Percentiles rank a stretch among this genome's conserved stretches.
These are phyloP conservation scores for Saccharomycopsis crataegensis DNA, from an alignment of 1,139 yeast species.

Conservation along the genomic window DNA sequence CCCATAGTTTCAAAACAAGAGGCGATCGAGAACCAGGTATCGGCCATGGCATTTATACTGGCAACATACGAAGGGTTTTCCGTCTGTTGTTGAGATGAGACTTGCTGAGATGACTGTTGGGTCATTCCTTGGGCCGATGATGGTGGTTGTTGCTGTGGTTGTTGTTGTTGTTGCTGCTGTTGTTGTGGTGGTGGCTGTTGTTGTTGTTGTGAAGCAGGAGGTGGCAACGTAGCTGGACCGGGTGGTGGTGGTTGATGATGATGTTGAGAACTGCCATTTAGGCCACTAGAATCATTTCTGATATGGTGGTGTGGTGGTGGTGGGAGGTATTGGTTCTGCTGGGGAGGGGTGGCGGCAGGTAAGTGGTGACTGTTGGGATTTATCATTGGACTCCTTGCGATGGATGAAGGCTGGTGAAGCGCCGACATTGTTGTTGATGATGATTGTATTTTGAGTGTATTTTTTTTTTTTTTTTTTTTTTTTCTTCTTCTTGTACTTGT, in stretches of 20 bases:
- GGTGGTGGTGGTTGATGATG: not conserved
- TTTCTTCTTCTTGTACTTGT: too few species aligned
- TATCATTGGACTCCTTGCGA: too few species aligned
- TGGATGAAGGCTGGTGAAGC: too few species aligned
- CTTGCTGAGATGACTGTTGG: slow-evolving; percentile 3
- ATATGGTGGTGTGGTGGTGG: too few species aligned
- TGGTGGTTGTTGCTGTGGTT: slow-evolving; percentile 20
- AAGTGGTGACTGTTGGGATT: too few species aligned
- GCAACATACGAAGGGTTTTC: slow-evolving; percentile 13
- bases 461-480: too few species aligned
- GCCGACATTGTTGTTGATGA: too few species aligned
- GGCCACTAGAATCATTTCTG: too few species aligned
- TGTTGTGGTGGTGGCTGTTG: slow-evolving; percentile 11
- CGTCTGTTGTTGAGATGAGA: slow-evolving; percentile 18
- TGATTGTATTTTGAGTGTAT: too few species aligned
- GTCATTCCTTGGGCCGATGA: slow-evolving; percentile 1
- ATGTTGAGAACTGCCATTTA: not conserved
- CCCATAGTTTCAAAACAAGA: slow-evolving; percentile 85
- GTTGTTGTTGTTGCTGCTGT: slow-evolving; percentile 18
- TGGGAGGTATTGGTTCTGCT: too few species aligned
- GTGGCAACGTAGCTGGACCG: not conserved
- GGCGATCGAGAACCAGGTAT: slow-evolving; percentile 91
- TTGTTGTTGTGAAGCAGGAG: not conserved
- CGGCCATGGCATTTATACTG: slow-evolving; percentile 43
- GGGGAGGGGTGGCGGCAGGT: too few species aligned